Base-by-base conservation (phyloP, 768 basidiomycete species). In the Tubosaeta brunneosetosa region DNA sequence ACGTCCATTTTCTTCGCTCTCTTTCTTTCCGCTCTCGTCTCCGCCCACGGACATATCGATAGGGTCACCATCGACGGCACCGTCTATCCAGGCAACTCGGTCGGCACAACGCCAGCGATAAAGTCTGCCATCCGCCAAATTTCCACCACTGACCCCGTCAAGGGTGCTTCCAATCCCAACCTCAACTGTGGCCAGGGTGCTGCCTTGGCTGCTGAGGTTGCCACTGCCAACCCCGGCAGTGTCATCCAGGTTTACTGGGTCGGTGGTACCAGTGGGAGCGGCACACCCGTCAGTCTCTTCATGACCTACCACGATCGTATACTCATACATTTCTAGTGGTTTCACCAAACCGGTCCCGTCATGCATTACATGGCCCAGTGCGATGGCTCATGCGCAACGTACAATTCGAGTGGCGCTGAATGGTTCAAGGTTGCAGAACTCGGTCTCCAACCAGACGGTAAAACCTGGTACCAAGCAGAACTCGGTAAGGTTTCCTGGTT, bases 281-380 rank as follows among this genome's bases (percentile, higher is more conserved):
- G 68, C 55, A 56, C 45, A 12, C 40, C 40, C 10, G 40, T 41
- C 13, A 19, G 40, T 41, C 11, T 19, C 19, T 41, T 25, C 22
- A 6, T 3, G 12, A 19, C 17, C 19, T 25, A 11, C 40, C 40
- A 12, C 4, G 12, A 19, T 70, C 29, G 73, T 73, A 26, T 27
- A 29, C 33, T 26, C 25, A 53, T 0, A 5, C 50, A 43, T 49
- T n/a, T 12, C 31, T 43, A 77, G 71, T 80, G 78, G 81, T 72
- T 71, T 4, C 81, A 88, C 64, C 72, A 81, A 50, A 77, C 72
- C 13, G 88, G 87, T 1, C 86, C 86, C 1, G 72, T 88, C 71
- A 71, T 89, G 68, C 86, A 84, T 44, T 91, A 89, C 69, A 77
- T 91, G 78, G 77, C 86, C 8, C 68, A 72, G 43, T 91, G 88